Percentiles rank a stretch among this genome's conserved stretches.
Conservation (phyloP, 768 basidiomycete genomes). For the Calocybe indica region DNA sequence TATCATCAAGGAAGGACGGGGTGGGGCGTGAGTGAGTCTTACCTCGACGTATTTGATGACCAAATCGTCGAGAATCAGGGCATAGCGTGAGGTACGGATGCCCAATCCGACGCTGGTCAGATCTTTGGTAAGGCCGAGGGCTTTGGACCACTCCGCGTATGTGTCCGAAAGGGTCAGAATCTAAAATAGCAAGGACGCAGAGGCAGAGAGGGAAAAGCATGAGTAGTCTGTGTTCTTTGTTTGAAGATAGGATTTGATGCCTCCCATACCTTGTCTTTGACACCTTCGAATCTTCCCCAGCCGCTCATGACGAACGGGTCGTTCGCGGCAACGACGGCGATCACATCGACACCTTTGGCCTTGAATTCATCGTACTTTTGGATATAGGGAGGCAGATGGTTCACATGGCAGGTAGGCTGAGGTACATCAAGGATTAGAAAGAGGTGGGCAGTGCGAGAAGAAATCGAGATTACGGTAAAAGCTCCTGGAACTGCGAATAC, state of each 20-base stretch:
- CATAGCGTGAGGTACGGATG: constrained; percentile 55
- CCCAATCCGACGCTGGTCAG: constrained; percentile 45
- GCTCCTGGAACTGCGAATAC: constrained; percentile 76
- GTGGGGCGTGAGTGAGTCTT: constrained; percentile 11
- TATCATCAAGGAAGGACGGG: not conserved
- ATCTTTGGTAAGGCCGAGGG: constrained; percentile 51
- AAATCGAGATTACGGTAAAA: constrained; percentile 57
- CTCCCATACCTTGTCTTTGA: constrained; percentile 57
- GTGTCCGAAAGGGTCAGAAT: constrained; percentile 56
- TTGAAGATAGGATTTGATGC: not conserved
- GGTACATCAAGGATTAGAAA: constrained; percentile 26
- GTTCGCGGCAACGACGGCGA: constrained; percentile 74
- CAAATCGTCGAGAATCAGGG: constrained; percentile 62
- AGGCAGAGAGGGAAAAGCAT: not conserved
- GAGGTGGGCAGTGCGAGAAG: not conserved
- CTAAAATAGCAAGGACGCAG: constrained; percentile 21
- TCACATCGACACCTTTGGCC: constrained; percentile 67
- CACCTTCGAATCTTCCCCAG: constrained; percentile 50
- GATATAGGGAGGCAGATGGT: constrained; percentile 63
- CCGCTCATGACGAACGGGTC: constrained; percentile 73
- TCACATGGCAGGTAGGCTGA: constrained; percentile 58
- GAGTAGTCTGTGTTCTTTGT: not conserved
- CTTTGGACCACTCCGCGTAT: constrained; percentile 47
- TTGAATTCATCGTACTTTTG: constrained; percentile 68
- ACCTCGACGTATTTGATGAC: constrained; percentile 63